These are phyloP conservation scores for Spathaspora passalidarum DNA, from an alignment of 805 yeast genomes.

Conservation along the genomic window DNA sequence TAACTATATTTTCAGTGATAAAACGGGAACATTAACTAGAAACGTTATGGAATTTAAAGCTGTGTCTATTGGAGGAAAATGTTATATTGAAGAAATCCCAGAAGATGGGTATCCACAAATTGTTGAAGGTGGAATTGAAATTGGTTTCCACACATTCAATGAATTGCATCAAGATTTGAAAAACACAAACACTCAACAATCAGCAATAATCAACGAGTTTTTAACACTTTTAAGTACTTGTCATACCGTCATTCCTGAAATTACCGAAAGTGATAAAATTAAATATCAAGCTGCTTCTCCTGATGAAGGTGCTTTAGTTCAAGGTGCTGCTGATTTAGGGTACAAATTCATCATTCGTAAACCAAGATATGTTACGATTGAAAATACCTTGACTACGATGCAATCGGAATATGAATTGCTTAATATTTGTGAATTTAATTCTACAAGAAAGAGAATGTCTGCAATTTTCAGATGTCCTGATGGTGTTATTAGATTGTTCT, in stretches of 20 bases:
- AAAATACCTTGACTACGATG: slow-evolving; percentile 43
- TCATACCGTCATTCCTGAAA: slow-evolving; percentile 96
- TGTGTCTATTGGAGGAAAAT: slow-evolving; percentile 88
- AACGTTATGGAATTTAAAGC: slow-evolving; percentile 96
- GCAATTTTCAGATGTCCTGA: slow-evolving; percentile 93
- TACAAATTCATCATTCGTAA: slow-evolving; percentile 80
- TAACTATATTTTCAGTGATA: slow-evolving; percentile 93
- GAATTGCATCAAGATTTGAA: slow-evolving; percentile 49
- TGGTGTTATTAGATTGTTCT: slow-evolving; percentile 80
- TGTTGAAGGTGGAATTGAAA: slow-evolving; percentile 67
- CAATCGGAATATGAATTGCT: slow-evolving; percentile 68
- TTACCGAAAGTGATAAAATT: slow-evolving; percentile 56
- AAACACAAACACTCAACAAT: slow-evolving; percentile 42
- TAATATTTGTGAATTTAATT: slow-evolving; percentile 93
- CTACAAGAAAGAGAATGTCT: slow-evolving; percentile 97
- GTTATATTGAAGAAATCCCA: slow-evolving; percentile 85
- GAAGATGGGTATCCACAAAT: slow-evolving; percentile 78
- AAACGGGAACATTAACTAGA: slow-evolving; percentile 94
- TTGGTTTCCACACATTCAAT: slow-evolving; percentile 73
- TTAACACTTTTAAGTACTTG: slow-evolving; percentile 84
- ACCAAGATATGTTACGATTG: slow-evolving; percentile 76
- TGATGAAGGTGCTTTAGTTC: slow-evolving; percentile 97
- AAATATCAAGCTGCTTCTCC: slow-evolving; percentile 99
- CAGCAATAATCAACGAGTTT: slow-evolving; percentile 64
- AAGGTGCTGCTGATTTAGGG: slow-evolving; percentile 91